Conservation (phyloP, 1,139 yeast species). For the Suhomyces maxii region DNA sequence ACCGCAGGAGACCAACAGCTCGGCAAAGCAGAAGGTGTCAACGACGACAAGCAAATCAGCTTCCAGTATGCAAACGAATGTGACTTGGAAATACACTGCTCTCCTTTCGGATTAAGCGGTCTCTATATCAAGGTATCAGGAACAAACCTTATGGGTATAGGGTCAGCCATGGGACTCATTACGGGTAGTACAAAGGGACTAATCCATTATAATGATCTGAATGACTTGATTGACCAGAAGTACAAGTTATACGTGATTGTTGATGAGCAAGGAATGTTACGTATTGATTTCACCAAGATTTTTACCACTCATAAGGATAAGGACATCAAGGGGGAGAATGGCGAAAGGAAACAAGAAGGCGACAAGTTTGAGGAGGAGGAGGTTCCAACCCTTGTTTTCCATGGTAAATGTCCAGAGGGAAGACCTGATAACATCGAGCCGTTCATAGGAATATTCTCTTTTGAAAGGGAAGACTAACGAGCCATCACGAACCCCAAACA, state of each 20-base stretch:
- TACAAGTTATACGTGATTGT: slow-evolving; percentile 54
- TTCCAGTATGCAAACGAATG: slow-evolving; percentile 54
- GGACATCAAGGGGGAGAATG: slow-evolving; percentile 11
- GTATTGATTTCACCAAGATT: slow-evolving; percentile 56
- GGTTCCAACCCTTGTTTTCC: slow-evolving; percentile 48
- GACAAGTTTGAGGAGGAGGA: slow-evolving; percentile 30
- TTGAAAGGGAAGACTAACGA: slow-evolving; percentile 42
- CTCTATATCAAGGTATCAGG: slow-evolving; percentile 53
- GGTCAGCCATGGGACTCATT: slow-evolving; percentile 58
- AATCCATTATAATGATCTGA: slow-evolving; percentile 51
- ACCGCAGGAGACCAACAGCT: background rate
- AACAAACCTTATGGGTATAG: slow-evolving; percentile 55
- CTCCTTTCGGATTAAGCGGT: slow-evolving; percentile 61
- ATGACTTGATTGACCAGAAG: slow-evolving; percentile 49
- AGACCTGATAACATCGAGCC: slow-evolving; percentile 55
- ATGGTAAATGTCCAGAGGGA: slow-evolving; percentile 57
- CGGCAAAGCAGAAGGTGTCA: background rate
- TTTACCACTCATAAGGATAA: slow-evolving; percentile 24
- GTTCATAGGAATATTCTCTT: slow-evolving; percentile 56
- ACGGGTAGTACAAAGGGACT: slow-evolving; percentile 54
- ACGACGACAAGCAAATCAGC: slow-evolving; percentile 22
- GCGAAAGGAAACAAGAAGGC: slow-evolving; percentile 11
- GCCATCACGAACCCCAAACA: background rate
- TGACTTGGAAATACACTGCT: slow-evolving; percentile 56
- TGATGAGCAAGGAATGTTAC: slow-evolving; percentile 48